Evolutionary conservation across 2,329 filamentous ascomycete genomes (phyloP), one percentile per base, ranked within the genome.

Genomic region (Rutstroemia sp.): DNA sequence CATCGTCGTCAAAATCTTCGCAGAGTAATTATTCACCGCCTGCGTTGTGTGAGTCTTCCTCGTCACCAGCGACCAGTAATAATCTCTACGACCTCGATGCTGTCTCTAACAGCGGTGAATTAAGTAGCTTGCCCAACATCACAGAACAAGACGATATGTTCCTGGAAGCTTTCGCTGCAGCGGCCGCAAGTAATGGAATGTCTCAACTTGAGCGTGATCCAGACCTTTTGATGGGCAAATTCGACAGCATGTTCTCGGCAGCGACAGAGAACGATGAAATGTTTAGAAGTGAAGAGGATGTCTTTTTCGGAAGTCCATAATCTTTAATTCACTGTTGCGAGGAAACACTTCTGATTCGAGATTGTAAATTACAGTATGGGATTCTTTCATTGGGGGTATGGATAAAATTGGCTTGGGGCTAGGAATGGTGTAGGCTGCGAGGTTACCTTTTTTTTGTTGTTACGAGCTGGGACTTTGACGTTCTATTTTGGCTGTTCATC

Each of bases 41-140:
- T 1, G 80, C 79, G 59, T 76, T 85, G 30, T 83, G 81, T n/a
- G 77, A 80, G 58, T 81, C 80, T 21, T 80, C 79, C 14, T 83
- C 81, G 23, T 80, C 81, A 4, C 78, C 77, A 27, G 71, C 75
- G 19, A 58, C 65, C 7, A 67, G 63, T 45, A 47, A 59, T 47
- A 59, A 66, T 49, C 65, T 64, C 48, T 70, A 69, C 57, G 67
- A 69, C 41, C 49, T 67, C 8, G 64, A 67, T 41, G 57, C 27
- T 16, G 47, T 44, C 25, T 62, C 62, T 6, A 63, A 62, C 30
- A 61, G 63, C 46, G 64, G 59, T n/a, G 63, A 65, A 25, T 52
- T 59, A 10, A 58, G 58, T 37, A 59, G 57, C 37, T 47, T 66
- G 8, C 59, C 58, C 16, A 63, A 65, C 38, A 66, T 67, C 47